These are phyloP conservation scores for Aspergillus awamori DNA, from an alignment of 2,329 filamentous ascomycete genomes.

Conservation along the genomic window DNA sequence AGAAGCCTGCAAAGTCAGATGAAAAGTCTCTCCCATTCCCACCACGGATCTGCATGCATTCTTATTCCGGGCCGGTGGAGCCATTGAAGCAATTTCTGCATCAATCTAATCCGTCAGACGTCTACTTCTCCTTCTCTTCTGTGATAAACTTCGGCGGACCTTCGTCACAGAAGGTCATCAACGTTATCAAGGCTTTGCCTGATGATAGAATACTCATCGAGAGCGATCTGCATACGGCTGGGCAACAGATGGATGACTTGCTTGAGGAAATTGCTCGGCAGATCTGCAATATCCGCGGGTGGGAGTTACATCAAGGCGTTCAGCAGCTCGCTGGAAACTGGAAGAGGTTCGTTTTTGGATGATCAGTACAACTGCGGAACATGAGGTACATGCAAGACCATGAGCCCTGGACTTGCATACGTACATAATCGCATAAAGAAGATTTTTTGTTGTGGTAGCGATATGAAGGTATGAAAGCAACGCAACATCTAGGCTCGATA, in stretches of 20 bases:
- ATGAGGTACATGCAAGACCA: background rate
- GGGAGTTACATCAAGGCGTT: slow-evolving; percentile 73
- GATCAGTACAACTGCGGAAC: background rate
- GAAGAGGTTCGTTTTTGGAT: slow-evolving; percentile 72
- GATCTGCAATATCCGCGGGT: slow-evolving; percentile 77
- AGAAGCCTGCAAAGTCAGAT: slow-evolving; percentile 1
- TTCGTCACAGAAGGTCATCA: slow-evolving; percentile 59
- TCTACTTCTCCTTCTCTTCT: slow-evolving; percentile 88
- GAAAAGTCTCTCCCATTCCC: slow-evolving; percentile 66
- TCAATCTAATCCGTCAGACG: slow-evolving; percentile 68
- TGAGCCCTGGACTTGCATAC: background rate
- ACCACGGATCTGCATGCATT: slow-evolving; percentile 89
- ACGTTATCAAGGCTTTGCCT: slow-evolving; percentile 72
- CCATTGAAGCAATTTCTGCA: slow-evolving; percentile 77
- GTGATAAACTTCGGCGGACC: slow-evolving; percentile 73
- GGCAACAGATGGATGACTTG: slow-evolving; percentile 74
- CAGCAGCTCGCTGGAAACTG: slow-evolving; percentile 72
- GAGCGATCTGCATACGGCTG: slow-evolving; percentile 85
- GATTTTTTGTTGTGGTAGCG: background rate
- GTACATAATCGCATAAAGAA: background rate
- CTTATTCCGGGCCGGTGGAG: slow-evolving; percentile 79
- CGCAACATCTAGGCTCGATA: background rate
- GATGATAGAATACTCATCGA: slow-evolving; percentile 81
- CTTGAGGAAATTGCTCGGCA: slow-evolving; percentile 75
- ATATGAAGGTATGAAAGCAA: background rate